phyloP scores from a whole-genome alignment of 164 flowering plant genomes.

The Kingdonia uniflora region DNA sequence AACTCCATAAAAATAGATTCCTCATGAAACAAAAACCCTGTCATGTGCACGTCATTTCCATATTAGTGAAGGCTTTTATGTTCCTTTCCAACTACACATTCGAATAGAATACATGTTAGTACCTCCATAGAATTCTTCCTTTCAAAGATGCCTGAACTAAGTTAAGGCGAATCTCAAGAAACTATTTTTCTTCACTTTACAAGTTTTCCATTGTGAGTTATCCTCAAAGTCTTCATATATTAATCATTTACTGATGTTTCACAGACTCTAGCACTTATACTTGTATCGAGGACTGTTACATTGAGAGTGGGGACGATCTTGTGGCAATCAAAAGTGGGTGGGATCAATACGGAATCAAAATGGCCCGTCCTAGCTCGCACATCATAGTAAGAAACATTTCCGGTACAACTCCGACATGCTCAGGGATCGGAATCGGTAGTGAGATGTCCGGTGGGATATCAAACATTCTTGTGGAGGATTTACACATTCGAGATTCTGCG shows the following conservation, averaged over 20 bases:
- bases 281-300: constrained; percentile 90
- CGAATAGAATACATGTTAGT: no score
- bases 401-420: constrained; percentile 96
- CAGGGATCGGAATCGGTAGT: constrained; percentile 96
- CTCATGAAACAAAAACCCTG: no score
- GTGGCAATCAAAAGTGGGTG: constrained; percentile 98
- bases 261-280: constrained; percentile 81
- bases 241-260: not conserved
- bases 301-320: constrained; percentile 99
- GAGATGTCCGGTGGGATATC: constrained; percentile 98
- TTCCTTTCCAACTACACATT: no score
- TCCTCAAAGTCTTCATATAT: not conserved
- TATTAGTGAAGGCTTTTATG: no score
- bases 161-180: no score
- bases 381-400: constrained; percentile 70
- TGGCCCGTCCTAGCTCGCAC: constrained; percentile 80
- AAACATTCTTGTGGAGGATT: constrained; percentile 52
- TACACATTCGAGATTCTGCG: constrained; percentile 72
- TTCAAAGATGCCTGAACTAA: no score
- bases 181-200: no score
- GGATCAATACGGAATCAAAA: constrained; percentile 89
- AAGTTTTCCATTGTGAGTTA: no score
- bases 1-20: no score
- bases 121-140: no score
- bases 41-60: no score